Evolutionary conservation across 2,329 filamentous ascomycete genomes (phyloP), one percentile per base, ranked within the genome.

Genomic region (Pseudogymnoascus sp.): DNA sequence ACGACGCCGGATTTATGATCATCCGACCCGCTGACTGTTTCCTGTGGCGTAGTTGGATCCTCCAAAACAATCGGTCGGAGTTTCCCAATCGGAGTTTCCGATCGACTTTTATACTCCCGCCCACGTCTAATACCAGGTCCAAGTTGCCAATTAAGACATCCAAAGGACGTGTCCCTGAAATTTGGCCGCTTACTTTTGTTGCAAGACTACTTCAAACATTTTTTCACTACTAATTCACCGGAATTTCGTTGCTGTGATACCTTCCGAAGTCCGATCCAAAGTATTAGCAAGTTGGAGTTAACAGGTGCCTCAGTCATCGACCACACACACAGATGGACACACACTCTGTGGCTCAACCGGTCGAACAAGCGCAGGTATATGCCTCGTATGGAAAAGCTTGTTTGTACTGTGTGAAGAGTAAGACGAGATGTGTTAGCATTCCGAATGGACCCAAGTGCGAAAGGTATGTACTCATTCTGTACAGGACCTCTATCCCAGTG

Each of bases 371-470:
- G 31, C 62, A 63, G 33, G 35, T 41, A 58, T 63, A 61, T 35
- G 59, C 59, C 8, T 40, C 59, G 13, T 63, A 63, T 61, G 62
- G 62, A n/a, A 63, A 63, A 47, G 62, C 62, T 15, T 63, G 62
- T 57, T n/a, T 63, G 17, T 61, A 58, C 26, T 63, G 62, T 63
- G 41, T 47, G 44, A 63, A 58, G 36, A 63, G 62, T 35, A 63
- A 63, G 35, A 63, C 62, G 24, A 57, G 62, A 58, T 63, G 62
- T 7, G 62, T 40, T 13, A 41, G 41, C 44, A 37, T 39, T 40
- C 10, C 29, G n/a, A 57, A 35, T n/a, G 36, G 59, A 8, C 44
- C 44, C 15, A 63, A 61, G 44, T 63, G 62, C n/a, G 62, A 63
- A 61, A 63, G 62, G 62, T 63, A 59, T 5, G 47, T 31, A 10